Percentiles rank a stretch among this genome's conserved stretches.
Evolutionary conservation across 192 early-diverging fungal genomes (phyloP).

Genomic region (Coemansia sp.): DNA sequence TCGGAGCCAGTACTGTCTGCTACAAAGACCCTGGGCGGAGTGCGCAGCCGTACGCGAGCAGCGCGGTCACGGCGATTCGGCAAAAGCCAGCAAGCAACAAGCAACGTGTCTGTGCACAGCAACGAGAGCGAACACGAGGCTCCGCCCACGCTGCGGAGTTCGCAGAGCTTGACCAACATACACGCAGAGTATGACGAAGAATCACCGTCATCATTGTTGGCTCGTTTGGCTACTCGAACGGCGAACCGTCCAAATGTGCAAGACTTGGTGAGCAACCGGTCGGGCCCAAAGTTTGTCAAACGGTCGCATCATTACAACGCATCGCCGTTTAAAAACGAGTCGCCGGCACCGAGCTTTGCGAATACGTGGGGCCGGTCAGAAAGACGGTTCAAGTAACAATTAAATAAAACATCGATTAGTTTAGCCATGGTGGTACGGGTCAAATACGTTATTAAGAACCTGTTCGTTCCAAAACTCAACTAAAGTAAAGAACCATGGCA

Average conservation of each 20-base stretch:
- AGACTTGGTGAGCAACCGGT: slow-evolving; percentile 45
- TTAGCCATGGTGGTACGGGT: too few species aligned
- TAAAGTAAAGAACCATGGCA: too few species aligned
- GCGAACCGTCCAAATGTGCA: slow-evolving; percentile 28
- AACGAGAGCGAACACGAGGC: slow-evolving; percentile 6
- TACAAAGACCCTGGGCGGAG: slow-evolving; percentile 25
- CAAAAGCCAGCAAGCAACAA: slow-evolving; percentile 7
- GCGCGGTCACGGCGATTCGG: slow-evolving; percentile 24
- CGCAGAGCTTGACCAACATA: slow-evolving; percentile 16
- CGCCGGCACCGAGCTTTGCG: slow-evolving; percentile 3
- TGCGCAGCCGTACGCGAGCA: slow-evolving; percentile 29
- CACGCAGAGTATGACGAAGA: not conserved
- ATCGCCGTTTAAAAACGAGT: slow-evolving; percentile 10
- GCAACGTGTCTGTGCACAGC: slow-evolving; percentile 17
- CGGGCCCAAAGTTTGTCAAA: slow-evolving; percentile 47
- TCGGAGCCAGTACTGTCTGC: not conserved
- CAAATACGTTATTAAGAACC: too few species aligned
- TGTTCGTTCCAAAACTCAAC: too few species aligned
- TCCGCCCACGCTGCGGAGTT: slow-evolving; percentile 1
- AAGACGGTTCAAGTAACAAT: slow-evolving; percentile 21
- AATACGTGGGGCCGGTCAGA: slow-evolving; percentile 18
- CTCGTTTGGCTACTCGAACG: slow-evolving; percentile 22
- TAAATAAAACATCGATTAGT: not conserved
- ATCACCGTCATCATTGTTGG: slow-evolving; percentile 22
- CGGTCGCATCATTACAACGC: slow-evolving; percentile 40